These are phyloP conservation scores for Ophiostoma pallidulum DNA, from an alignment of 2,329 filamentous ascomycete genomes.

Conservation along the genomic window DNA sequence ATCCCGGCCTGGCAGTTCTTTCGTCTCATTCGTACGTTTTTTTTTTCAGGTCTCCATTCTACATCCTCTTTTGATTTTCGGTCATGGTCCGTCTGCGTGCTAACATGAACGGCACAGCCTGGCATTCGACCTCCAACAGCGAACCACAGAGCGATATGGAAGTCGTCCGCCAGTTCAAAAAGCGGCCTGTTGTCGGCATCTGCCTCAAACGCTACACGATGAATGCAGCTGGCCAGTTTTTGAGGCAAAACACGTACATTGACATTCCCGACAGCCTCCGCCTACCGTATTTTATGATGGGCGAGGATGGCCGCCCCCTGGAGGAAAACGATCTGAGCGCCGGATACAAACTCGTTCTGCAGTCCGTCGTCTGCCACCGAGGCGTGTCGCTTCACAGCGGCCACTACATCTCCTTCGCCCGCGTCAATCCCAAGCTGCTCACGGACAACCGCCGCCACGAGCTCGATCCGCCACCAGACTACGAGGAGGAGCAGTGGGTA, in stretches of 20 bases:
- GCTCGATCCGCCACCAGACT: constrained; percentile 51
- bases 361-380: constrained; percentile 87
- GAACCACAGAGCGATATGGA: constrained; percentile 60
- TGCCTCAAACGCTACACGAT: constrained; percentile 86
- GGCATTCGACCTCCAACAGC: constrained; percentile 59
- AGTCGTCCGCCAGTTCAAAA: constrained; percentile 79
- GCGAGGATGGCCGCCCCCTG: constrained; percentile 59
- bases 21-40: constrained; percentile 67
- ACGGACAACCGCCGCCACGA: constrained; percentile 49
- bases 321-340: constrained; percentile 57
- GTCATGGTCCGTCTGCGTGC: too few relatives aligned
- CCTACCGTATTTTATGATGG: constrained; percentile 76
- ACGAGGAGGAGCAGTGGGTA: constrained; percentile 72
- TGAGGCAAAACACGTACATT: constrained; percentile 69
- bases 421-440: constrained; percentile 57
- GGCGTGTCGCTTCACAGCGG: constrained; percentile 79
- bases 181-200: constrained; percentile 79
- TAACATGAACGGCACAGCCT: constrained; percentile 54
- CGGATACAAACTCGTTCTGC: constrained; percentile 89
- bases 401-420: constrained; percentile 81
- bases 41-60: not conserved
- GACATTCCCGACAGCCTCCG: constrained; percentile 79
- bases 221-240: constrained; percentile 56
- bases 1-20: constrained; percentile 99
- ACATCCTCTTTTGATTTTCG: constrained; percentile 17